phyloP scores from a whole-genome alignment of 805 yeast species.

The Brettanomyces anomalus region DNA sequence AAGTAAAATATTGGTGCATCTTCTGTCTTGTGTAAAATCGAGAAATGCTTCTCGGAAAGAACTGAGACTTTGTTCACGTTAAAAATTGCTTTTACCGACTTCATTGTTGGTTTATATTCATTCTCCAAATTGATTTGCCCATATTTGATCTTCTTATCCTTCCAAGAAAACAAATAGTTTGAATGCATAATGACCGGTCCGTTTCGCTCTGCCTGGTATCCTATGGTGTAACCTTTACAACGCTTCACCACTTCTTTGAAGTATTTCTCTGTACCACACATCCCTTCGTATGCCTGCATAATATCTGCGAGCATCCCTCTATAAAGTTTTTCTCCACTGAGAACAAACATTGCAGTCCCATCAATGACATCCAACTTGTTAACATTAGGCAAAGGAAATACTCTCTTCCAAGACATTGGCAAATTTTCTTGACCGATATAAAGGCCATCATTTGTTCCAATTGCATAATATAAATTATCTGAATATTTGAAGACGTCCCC shows the following conservation, averaged over 20 bases:
- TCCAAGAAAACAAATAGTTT: conserved; percentile 40
- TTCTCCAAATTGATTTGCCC: conserved; percentile 19
- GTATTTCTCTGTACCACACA: conserved; percentile 25
- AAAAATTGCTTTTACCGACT: conserved; percentile 20
- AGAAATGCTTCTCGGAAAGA: not conserved
- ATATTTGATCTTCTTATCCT: conserved; percentile 36
- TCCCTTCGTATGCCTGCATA: conserved; percentile 45
- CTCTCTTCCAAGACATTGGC: conserved; percentile 46
- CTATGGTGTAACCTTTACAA: conserved; percentile 57
- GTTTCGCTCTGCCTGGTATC: conserved; percentile 56
- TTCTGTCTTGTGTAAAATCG: conserved; percentile 11
- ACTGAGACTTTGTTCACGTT: conserved; percentile 9
- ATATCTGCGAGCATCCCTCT: conserved; percentile 58
- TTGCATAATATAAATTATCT: conserved; percentile 30
- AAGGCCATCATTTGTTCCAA: conserved; percentile 61
- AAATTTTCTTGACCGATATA: conserved; percentile 38
- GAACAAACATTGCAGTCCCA: conserved; percentile 46
- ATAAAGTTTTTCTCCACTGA: conserved; percentile 45
- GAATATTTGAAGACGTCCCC: not conserved
- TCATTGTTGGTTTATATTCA: conserved; percentile 16
- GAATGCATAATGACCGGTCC: conserved; percentile 16
- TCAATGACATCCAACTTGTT: conserved; percentile 54
- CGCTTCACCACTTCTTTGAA: conserved; percentile 25
- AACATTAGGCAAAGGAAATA: conserved; percentile 43
- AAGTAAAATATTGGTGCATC: conserved; percentile 22